Percentiles rank a stretch among this genome's conserved stretches.
Evolutionary conservation across 2,329 filamentous ascomycete species (phyloP).

Genomic region (Exophiala viscosa): DNA sequence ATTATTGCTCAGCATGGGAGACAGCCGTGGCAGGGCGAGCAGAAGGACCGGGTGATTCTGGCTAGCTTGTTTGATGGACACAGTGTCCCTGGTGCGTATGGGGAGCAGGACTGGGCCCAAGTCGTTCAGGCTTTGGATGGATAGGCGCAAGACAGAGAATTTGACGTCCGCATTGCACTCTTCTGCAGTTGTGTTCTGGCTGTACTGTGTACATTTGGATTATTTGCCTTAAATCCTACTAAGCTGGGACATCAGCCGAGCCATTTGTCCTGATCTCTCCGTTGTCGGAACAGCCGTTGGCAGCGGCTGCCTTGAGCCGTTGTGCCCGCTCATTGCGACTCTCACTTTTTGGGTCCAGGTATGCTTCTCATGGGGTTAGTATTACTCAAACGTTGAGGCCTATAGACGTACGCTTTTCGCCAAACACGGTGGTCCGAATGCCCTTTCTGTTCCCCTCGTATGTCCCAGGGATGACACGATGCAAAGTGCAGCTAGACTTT

Average conservation of each 20-base stretch:
- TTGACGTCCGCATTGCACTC: too few species aligned
- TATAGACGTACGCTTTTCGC: conserved; percentile 41
- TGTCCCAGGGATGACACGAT: conserved; percentile 43
- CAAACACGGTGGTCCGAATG: conserved; percentile 44
- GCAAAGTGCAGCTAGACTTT: conserved; percentile 34
- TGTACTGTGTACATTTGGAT: too few species aligned
- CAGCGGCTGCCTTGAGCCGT: neutral
- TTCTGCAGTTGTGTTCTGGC: too few species aligned
- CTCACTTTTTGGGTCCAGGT: conserved; percentile 24
- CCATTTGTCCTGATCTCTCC: neutral
- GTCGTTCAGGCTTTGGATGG: conserved; percentile 44
- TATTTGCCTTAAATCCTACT: neutral
- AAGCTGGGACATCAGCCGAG: neutral
- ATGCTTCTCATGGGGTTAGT: conserved; percentile 10
- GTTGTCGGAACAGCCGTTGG: neutral
- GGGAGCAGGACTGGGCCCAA: conserved; percentile 44
- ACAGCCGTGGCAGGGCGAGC: conserved; percentile 48
- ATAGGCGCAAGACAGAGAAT: neutral
- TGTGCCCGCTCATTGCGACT: conserved; percentile 14
- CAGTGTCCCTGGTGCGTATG: conserved; percentile 44
- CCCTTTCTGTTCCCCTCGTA: conserved; percentile 39
- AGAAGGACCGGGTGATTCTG: conserved; percentile 45
- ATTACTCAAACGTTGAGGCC: neutral
- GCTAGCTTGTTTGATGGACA: conserved; percentile 49
- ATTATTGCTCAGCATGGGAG: conserved; percentile 49